These are phyloP conservation scores for Wickerhamiella lipophila DNA, from an alignment of 805 yeast genomes.

Conservation along the genomic window DNA sequence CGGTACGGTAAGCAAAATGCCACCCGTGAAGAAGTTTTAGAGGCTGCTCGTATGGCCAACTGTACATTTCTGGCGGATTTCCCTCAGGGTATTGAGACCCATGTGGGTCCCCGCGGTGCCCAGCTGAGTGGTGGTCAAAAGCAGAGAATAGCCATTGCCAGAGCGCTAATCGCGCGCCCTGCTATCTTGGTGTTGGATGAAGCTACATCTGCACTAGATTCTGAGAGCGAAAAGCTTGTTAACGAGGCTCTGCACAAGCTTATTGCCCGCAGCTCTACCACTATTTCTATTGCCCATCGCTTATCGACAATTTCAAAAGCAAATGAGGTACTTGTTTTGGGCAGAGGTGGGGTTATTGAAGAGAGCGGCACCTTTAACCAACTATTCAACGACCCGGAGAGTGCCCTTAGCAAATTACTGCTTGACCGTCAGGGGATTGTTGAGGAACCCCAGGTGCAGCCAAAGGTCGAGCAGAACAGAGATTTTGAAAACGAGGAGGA, in stretches of 20 bases:
- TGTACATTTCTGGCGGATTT: slow-evolving; percentile 61
- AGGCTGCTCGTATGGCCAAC: slow-evolving; percentile 59
- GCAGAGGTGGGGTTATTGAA: slow-evolving; percentile 57
- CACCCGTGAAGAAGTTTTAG: slow-evolving; percentile 46
- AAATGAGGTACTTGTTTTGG: slow-evolving; percentile 67
- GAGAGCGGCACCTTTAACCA: slow-evolving; percentile 53
- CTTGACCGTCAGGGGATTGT: not conserved
- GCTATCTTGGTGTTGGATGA: slow-evolving; percentile 77
- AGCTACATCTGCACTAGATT: slow-evolving; percentile 88
- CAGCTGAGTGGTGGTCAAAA: slow-evolving; percentile 92
- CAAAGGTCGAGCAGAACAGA: not conserved
- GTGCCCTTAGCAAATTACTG: slow-evolving; percentile 36
- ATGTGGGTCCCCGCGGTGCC: slow-evolving; percentile 75
- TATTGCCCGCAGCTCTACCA: slow-evolving; percentile 45
- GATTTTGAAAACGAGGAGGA: not conserved
- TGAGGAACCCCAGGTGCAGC: not conserved
- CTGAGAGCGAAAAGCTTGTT: slow-evolving; percentile 76
- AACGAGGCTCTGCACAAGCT: slow-evolving; percentile 55
- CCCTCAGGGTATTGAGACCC: slow-evolving; percentile 72
- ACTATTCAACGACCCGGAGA: slow-evolving; percentile 35
- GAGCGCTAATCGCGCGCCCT: slow-evolving; percentile 72
- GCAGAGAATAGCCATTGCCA: slow-evolving; percentile 82
- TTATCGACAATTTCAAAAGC: slow-evolving; percentile 77
- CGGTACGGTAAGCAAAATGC: slow-evolving; percentile 55
- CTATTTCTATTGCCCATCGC: slow-evolving; percentile 82